Conservation (phyloP, 202 grass and related monocot species). For the Musa balbisiana region DNA sequence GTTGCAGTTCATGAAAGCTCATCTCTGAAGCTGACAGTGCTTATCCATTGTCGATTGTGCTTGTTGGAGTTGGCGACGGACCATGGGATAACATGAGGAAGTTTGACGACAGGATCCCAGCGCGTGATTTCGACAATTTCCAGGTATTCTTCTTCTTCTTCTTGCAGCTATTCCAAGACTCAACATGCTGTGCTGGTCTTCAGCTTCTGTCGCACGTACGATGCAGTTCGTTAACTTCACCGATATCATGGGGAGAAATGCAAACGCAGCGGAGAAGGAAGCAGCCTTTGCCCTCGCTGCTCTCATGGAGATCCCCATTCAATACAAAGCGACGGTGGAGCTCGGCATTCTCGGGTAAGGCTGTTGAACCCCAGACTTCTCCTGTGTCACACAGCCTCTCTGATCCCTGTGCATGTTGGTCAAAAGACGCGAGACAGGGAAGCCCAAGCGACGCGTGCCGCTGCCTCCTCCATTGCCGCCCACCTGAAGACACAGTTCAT, state of each 20-base stretch:
- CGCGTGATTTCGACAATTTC: conserved; percentile 87
- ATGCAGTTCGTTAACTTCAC: conserved; percentile 90
- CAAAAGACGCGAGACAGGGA: conserved; percentile 41
- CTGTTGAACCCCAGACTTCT: too few species aligned
- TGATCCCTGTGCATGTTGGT: too few species aligned
- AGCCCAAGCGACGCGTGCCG: conserved; percentile 35
- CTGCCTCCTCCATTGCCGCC: conserved; percentile 49
- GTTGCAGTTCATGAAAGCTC: background rate
- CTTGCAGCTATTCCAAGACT: too few species aligned
- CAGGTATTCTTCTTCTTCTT: conserved; percentile 33
- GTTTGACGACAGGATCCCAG: conserved; percentile 77
- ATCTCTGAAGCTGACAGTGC: conserved; percentile 21
- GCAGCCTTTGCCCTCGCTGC: conserved; percentile 82
- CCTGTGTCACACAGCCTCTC: too few species aligned
- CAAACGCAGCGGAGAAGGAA: conserved; percentile 53
- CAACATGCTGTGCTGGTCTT: background rate
- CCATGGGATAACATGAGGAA: conserved; percentile 86
- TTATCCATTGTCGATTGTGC: conserved; percentile 73
- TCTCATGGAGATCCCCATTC: conserved; percentile 86
- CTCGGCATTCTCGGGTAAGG: conserved; percentile 68
- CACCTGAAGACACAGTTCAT: conserved; percentile 33
- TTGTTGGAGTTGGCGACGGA: conserved; percentile 77
- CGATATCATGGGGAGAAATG: conserved; percentile 53
- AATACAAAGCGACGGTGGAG: conserved; percentile 88
- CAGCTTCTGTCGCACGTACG: too few species aligned